A percentile compares a stretch with the other conserved stretches of the same genome.
phyloP scores from a whole-genome alignment of 306 rosid genomes.

The Corylus avellana region DNA sequence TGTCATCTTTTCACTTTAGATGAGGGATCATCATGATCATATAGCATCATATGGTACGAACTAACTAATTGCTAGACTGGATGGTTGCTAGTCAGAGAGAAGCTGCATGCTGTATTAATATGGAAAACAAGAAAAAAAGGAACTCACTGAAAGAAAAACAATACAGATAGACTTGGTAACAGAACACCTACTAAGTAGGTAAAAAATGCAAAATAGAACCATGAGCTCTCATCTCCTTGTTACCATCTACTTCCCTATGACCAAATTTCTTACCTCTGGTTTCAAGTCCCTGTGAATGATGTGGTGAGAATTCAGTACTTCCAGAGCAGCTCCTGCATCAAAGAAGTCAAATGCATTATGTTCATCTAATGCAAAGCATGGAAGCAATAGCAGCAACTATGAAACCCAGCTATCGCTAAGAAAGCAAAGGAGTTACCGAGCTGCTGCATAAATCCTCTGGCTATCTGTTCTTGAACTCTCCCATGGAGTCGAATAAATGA shows the following conservation, averaged over 20 bases:
- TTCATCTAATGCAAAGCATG: background rate
- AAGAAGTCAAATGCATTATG: background rate
- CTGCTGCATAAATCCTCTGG: conserved; percentile 61
- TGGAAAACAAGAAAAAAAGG: background rate
- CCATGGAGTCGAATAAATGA: conserved; percentile 52
- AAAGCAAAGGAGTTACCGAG: conserved; percentile 46
- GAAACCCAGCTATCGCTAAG: background rate
- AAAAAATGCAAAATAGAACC: background rate
- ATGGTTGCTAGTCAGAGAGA: background rate
- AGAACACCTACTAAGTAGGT: background rate
- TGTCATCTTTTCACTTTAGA: background rate
- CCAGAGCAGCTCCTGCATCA: conserved; percentile 49
- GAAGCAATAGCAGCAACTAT: conserved; percentile 1
- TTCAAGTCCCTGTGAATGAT: conserved; percentile 68
- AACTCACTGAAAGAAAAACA: background rate
- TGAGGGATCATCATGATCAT: background rate
- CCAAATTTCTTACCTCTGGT: conserved; percentile 47
- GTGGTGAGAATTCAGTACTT: conserved; percentile 38
- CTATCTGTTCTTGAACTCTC: conserved; percentile 49
- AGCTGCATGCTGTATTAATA: background rate
- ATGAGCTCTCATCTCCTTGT: background rate
- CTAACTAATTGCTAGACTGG: background rate
- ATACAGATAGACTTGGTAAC: too few species aligned
- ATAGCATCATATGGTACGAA: background rate
- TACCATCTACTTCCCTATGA: background rate